Evolutionary conservation across 768 basidiomycete genomes (phyloP), one percentile per base, ranked within the genome.

Genomic region (Pleurotus ostreatus): DNA sequence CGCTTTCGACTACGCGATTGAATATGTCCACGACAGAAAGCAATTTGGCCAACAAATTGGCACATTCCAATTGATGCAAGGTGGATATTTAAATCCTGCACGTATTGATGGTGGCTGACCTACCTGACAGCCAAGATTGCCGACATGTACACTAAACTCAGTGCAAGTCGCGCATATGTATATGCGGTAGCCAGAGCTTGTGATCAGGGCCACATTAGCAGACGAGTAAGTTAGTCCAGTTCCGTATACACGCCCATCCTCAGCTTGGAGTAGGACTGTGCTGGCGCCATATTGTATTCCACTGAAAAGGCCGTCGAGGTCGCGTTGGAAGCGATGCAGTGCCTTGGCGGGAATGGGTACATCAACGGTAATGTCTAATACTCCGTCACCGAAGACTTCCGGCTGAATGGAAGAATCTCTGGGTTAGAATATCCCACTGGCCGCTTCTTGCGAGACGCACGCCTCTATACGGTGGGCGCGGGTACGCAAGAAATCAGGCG

Each of bases 1-100:
- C 6, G 92, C 95, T 4, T 94, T 96, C 64, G 94, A 97, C 68
- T 77, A 86, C 60, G 87, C 90, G 8, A 78, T 93, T 6, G 86
- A 89, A 64, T 97, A 97, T 67, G 81, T 94, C n/a, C 95, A 98
- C 66, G 87, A 94, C 55, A 81, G 95, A 60, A 84, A 92, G 70
- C 95, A 98, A 66, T 98, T 98, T 62, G 92, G 88, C 38, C 83
- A 83, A 63, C 85, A 88, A 8, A 79, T 98, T 43, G 95, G 90
- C 18, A 88, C 88, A 34, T 96, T 97, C 78, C 94, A 97, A 70
- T 67, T 97, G 56, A 97, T 98, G 91, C 95, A 97, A 82, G 94
- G 94, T 84, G 66, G 30, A 34, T 34, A 34, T 11, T 34, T 34
- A 11, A 25, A 4, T 25, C 40, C 18, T 23, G 8, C n/a, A 12